Base-by-base conservation (phyloP, 768 basidiomycete genomes). In the Paxillus ammoniavirescens region DNA sequence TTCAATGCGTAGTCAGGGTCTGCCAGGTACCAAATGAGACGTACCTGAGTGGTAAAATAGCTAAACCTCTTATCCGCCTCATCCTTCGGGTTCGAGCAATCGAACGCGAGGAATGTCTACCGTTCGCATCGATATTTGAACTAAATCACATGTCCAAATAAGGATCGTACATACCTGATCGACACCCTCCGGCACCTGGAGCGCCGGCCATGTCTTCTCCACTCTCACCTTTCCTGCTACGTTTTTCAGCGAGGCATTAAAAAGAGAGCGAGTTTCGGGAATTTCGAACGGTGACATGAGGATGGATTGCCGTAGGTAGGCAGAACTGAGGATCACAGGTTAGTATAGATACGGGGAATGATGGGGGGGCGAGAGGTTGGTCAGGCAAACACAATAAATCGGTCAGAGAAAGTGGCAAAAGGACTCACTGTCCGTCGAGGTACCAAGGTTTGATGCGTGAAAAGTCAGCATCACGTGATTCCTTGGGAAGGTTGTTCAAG, bases 401-500 rank as follows among this genome's bases (percentile, higher is more conserved):
- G 14, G 21, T 37, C 17, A 35, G 12, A 56, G 55, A 35, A 2
- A 35, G 35, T 9, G 35, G 35, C 35, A 35, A 1, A 47, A n/a
- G 42, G 9, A 74, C 91, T 65, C 72, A 97, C 95, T 93, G 82
- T 66, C 88, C 89, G 61, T 98, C 96, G 10, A 98, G 81, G 69
- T 95, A 97, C 97, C 97, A 98, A 1, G 93, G 91, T 72, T 97
- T 98, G 62, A 98, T 89, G 10, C 97, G 84, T 9, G 94, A 96
- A 73, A 98, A 98, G 71, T 98, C 97, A 21, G 90, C 83, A 56
- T 95, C 90, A 59, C 87, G 95, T 2, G 94, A 92, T 62, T 95
- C 91, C 63, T 93, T 92, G 1, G 97, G 97, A 10, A 97, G 76
- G 60, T 88, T 79, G 72, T 98, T 98, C 54, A 98, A 71, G 59